Evolutionary conservation across 2,329 filamentous ascomycete genomes (phyloP), one percentile per base, ranked within the genome.

Genomic region (Blastomyces silverae): DNA sequence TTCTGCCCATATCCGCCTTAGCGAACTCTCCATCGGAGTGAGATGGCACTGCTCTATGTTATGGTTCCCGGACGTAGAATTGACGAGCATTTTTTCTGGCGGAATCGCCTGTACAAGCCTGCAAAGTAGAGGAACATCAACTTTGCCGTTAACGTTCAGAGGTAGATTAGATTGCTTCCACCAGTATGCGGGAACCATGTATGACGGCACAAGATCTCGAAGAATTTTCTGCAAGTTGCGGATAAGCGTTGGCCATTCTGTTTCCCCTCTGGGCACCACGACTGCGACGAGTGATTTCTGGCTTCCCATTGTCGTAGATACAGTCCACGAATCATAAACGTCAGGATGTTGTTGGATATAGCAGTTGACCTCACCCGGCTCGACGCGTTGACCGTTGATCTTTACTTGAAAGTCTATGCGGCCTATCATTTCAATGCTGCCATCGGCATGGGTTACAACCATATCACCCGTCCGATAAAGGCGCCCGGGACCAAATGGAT

Each of bases 121-220:
- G 13, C 25, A 46, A 34, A 61, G 44, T 50, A 37, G 58, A 22
- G 25, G 44, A 61, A 53, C 57, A 52, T 59, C 56, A 31, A 58
- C 28, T 25, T 60, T 39, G 46, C 63, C 50, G n/a, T 59, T 61
- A 8, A 48, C 44, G 15, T 60, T 64, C 50, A 58, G 22, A 34
- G 59, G 63, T 31, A 60, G 55, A 7, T 55, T 8, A 34, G 22
- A n/a, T 44, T 42, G 71, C 5, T 74, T 65, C 65, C 82, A 70
- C 70, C 78, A 82, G 7, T 78, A 74, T 0, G 74, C 72, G 0
- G 81, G 80, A 22, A 80, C 70, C 76, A 81, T 78, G 65, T 80
- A 79, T 2, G 77, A 76, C 6, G 80, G 78, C 22, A 83, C 73
- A 0, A 70, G 68, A 3, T 62, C 63, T 22, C 28, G 39, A 48